Evolutionary conservation across 2,329 filamentous ascomycete genomes (phyloP).

Genomic region (Thelonectria rubi): DNA sequence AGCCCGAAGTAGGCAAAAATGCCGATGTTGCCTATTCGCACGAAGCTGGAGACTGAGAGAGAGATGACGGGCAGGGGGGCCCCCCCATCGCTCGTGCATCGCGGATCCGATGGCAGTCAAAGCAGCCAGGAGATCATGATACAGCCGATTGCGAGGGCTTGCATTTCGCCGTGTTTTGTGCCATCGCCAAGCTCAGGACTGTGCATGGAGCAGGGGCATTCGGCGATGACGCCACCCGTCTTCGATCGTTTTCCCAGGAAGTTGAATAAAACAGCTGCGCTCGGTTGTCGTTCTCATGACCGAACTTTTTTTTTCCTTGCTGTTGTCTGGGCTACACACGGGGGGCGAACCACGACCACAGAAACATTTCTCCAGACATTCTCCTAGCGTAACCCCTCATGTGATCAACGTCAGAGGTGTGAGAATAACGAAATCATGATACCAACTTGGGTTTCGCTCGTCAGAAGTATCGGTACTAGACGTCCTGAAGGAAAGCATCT

Average conservation of each 20-base stretch:
- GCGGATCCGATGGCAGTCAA: constrained; percentile 13
- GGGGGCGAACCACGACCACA: not conserved
- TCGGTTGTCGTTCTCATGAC: not conserved
- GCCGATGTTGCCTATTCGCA: not conserved
- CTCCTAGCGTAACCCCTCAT: constrained; percentile 29
- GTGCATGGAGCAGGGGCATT: not conserved
- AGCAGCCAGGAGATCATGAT: constrained; percentile 2
- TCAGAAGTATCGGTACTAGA: constrained; percentile 5
- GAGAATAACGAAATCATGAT: constrained; percentile 16
- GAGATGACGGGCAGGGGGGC: not conserved
- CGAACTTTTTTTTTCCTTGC: constrained; percentile 12
- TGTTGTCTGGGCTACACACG: constrained; percentile 5
- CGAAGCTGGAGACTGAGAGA: constrained; percentile 3
- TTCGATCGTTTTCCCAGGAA: not conserved
- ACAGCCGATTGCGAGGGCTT: constrained; percentile 1
- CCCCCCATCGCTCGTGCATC: constrained; percentile 4
- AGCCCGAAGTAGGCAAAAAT: not conserved
- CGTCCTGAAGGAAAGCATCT: too few relatives aligned
- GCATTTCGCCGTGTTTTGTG: constrained; percentile 7
- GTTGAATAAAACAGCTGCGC: too few relatives aligned
- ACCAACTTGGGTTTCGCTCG: not conserved
- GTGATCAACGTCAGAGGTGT: constrained; percentile 35
- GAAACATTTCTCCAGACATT: constrained; percentile 15
- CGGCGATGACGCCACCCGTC: constrained; percentile 13
- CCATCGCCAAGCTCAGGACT: not conserved